These are phyloP conservation scores for Fusarium staphyleae DNA, from an alignment of 2,329 filamentous ascomycete genomes.

Conservation along the genomic window DNA sequence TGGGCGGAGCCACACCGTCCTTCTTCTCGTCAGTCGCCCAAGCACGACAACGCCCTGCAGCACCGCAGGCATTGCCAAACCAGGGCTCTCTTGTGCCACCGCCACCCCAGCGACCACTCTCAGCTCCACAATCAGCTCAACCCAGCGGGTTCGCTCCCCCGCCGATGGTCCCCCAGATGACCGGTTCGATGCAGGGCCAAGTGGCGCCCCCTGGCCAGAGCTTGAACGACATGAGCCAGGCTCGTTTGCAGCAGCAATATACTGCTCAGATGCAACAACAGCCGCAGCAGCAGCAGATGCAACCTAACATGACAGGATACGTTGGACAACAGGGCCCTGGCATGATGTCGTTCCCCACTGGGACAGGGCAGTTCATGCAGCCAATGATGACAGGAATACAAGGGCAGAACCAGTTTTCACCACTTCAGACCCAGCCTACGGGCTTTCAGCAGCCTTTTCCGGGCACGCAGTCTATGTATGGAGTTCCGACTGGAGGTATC, in stretches of 20 bases:
- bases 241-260: constrained; percentile 69
- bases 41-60: constrained; percentile 53
- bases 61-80: constrained; percentile 54
- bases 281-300: constrained; percentile 49
- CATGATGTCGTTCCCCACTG: constrained; percentile 49
- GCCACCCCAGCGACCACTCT: constrained; percentile 79
- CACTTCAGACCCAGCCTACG: constrained; percentile 68
- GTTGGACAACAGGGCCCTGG: constrained; percentile 46
- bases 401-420: constrained; percentile 51
- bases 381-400: constrained; percentile 58
- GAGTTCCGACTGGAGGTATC: constrained; percentile 53
- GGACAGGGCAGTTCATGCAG: constrained; percentile 52
- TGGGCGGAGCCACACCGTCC: constrained; percentile 63
- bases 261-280: constrained; percentile 55
- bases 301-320: constrained; percentile 50
- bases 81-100: constrained; percentile 75
- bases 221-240: constrained; percentile 74
- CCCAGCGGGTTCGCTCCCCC: constrained; percentile 76
- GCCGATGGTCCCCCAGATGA: constrained; percentile 83
- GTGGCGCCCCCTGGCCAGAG: constrained; percentile 79
- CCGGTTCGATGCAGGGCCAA: constrained; percentile 69
- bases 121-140: constrained; percentile 83
- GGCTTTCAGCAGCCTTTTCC: constrained; percentile 60
- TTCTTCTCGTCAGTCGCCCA: constrained; percentile 59
- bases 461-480: constrained; percentile 58